Conservation (phyloP, 352 stramenopile genomes). For the Phytopythium helicoides region DNA sequence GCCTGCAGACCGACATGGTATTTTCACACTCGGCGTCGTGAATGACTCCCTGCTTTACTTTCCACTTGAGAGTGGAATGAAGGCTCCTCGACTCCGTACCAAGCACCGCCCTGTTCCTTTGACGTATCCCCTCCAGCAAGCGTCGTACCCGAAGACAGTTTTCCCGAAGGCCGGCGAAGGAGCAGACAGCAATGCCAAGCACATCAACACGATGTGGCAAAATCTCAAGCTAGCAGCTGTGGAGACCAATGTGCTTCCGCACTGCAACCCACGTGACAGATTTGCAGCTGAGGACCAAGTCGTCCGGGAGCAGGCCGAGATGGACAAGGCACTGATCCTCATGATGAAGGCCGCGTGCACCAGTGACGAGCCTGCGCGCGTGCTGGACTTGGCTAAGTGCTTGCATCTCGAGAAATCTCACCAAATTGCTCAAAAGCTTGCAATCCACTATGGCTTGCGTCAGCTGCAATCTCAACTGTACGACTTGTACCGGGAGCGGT, state of each 20-base stretch:
- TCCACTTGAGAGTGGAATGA: constrained; percentile 44
- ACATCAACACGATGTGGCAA: constrained; percentile 63
- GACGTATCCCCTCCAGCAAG: constrained; percentile 53
- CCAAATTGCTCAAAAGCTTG: constrained; percentile 81
- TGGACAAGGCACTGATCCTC: constrained; percentile 82
- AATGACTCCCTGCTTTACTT: constrained; percentile 79
- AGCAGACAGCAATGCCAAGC: constrained; percentile 26
- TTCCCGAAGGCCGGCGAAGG: constrained; percentile 19
- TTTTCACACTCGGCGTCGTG: constrained; percentile 72
- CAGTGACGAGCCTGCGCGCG: constrained; percentile 61
- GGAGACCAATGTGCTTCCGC: constrained; percentile 12
- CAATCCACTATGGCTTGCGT: constrained; percentile 73
- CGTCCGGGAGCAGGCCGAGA: constrained; percentile 68
- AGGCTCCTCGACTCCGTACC: constrained; percentile 47
- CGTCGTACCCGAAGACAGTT: constrained; percentile 53
- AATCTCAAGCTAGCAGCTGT: constrained; percentile 50
- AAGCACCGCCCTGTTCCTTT: constrained; percentile 75
- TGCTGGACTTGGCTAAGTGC: constrained; percentile 79
- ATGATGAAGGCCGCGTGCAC: constrained; percentile 81
- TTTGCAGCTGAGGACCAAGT: constrained; percentile 28
- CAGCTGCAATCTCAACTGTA: constrained; percentile 74
- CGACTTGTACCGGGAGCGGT: constrained; percentile 62
- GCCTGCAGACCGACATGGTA: constrained; percentile 41
- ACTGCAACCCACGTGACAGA: constrained; percentile 2
- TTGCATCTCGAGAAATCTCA: constrained; percentile 81